Conservation (phyloP, 306 rosid genomes). For the Vigna mungo region DNA sequence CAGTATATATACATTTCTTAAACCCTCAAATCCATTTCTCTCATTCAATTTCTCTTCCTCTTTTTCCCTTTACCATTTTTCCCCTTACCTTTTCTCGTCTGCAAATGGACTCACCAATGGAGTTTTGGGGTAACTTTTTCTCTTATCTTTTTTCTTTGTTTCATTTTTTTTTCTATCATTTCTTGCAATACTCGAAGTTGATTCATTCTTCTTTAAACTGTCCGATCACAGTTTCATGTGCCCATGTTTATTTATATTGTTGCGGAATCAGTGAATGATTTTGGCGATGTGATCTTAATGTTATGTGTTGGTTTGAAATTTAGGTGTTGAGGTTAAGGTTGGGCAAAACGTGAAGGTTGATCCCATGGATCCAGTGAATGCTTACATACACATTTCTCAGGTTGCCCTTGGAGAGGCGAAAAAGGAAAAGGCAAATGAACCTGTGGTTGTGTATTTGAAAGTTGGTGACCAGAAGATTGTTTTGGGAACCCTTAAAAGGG, state of each 20-base stretch:
- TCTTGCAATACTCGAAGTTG: not conserved
- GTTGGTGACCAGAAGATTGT: constrained; percentile 64
- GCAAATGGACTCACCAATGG: constrained; percentile 47
- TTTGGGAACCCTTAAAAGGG: constrained; percentile 65
- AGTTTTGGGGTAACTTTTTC: constrained; percentile 76
- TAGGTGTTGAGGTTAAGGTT: constrained; percentile 88
- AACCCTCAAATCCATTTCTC: constrained; percentile 33
- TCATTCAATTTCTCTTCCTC: not conserved
- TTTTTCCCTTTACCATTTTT: not conserved
- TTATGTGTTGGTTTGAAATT: constrained; percentile 4
- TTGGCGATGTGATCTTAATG: not conserved
- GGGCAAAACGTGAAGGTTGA: constrained; percentile 60
- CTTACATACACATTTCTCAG: constrained; percentile 80
- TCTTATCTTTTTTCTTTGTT: not conserved
- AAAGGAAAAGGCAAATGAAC: constrained; percentile 60
- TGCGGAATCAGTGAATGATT: not conserved
- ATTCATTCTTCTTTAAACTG: too few species aligned
- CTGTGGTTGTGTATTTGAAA: constrained; percentile 56
- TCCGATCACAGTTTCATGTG: not conserved
- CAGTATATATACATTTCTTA: not conserved
- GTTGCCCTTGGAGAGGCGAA: constrained; percentile 73
- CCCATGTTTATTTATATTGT: not conserved
- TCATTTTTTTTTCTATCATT: not conserved
- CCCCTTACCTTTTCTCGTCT: not conserved
- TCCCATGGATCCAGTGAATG: constrained; percentile 27